phyloP scores from a whole-genome alignment of 805 yeast species.

The Saturnispora besseyi region DNA sequence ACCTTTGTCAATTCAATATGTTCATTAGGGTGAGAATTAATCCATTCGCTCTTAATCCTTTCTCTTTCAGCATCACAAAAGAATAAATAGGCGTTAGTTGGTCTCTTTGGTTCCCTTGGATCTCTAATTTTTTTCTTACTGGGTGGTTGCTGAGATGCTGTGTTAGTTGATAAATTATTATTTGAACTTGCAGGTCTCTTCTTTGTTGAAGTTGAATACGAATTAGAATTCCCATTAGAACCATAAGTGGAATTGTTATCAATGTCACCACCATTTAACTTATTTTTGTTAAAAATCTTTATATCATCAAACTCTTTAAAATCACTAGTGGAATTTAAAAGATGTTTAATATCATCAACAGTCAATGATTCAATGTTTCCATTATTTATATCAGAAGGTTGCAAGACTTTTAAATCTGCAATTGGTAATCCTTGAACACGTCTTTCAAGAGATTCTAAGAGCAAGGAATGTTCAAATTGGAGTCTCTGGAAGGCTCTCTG shows the following conservation, averaged over 20 bases:
- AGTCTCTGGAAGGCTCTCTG: constrained; percentile 67
- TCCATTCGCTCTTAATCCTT: constrained; percentile 49
- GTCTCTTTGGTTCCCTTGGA: constrained; percentile 81
- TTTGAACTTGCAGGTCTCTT: background rate
- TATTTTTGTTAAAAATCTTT: background rate
- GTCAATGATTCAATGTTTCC: constrained; percentile 23
- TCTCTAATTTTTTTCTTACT: constrained; percentile 43
- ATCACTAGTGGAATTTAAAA: constrained; percentile 21
- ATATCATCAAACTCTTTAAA: constrained; percentile 3
- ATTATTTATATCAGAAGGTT: constrained; percentile 20
- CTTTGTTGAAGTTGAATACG: background rate
- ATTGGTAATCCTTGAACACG: constrained; percentile 29
- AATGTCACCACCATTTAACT: background rate
- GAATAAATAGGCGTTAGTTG: constrained; percentile 80
- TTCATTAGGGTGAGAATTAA: constrained; percentile 41
- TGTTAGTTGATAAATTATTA: constrained; percentile 11
- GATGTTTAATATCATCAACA: constrained; percentile 21
- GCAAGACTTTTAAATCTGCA: constrained; percentile 19
- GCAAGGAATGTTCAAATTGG: constrained; percentile 71
- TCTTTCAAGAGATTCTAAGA: constrained; percentile 71
- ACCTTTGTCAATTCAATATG: constrained; percentile 63
- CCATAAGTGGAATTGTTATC: background rate
- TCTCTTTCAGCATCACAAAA: constrained; percentile 86
- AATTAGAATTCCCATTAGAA: no score
- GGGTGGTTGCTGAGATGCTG: constrained; percentile 17